These are phyloP conservation scores for Meyerozyma carpophila DNA, from an alignment of 1,139 yeast genomes.

Conservation along the genomic window DNA sequence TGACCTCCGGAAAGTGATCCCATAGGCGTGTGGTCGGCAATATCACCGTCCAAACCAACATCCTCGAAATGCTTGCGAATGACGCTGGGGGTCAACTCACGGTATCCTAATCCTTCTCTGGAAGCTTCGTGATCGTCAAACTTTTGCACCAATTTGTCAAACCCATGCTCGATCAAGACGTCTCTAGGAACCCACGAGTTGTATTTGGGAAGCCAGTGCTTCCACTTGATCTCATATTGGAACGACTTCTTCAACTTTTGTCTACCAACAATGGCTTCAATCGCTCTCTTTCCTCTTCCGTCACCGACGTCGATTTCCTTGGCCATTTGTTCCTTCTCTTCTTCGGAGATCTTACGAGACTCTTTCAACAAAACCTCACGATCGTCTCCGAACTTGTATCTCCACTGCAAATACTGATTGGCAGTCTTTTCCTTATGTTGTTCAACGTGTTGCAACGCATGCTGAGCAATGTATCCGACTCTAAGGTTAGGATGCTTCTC, in stretches of 20 bases:
- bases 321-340: conserved; percentile 74
- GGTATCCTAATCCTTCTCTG: conserved; percentile 96
- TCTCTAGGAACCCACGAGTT: conserved; percentile 94
- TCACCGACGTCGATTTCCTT: conserved; percentile 77
- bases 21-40: conserved; percentile 96
- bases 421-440: conserved; percentile 97
- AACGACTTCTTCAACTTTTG: conserved; percentile 92
- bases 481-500: conserved; percentile 98
- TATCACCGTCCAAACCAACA: conserved; percentile 95
- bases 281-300: conserved; percentile 82
- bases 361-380: conserved; percentile 94
- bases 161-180: conserved; percentile 71
- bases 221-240: conserved; percentile 97
- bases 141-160: conserved; percentile 81
- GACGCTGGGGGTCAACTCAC: conserved; percentile 86
- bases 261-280: conserved; percentile 95
- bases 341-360: conserved; percentile 80
- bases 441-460: conserved; percentile 95
- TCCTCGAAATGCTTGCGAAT: conserved; percentile 96
- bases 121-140: conserved; percentile 98
- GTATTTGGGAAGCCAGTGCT: conserved; percentile 84
- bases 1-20: conserved; percentile 98
- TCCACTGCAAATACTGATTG: conserved; percentile 96
- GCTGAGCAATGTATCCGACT: conserved; percentile 98
- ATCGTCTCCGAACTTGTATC: conserved; percentile 96